Conservation (phyloP, 2,329 filamentous ascomycete genomes). For the Cercospora zeae-maydis region DNA sequence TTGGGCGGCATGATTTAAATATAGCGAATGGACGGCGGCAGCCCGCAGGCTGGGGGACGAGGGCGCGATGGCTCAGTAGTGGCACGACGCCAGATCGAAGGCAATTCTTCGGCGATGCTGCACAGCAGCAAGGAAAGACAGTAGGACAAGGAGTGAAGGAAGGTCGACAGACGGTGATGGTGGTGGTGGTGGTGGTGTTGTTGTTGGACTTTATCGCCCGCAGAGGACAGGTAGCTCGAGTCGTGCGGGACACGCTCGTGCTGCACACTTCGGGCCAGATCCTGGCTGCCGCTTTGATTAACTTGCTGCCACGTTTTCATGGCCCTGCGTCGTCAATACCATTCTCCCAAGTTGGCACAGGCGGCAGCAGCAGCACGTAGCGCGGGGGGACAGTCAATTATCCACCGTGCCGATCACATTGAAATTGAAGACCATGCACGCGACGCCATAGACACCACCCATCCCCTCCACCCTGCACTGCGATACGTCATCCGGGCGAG, state of each 20-base stretch:
- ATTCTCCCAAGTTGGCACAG: not conserved
- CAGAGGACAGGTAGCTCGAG: not conserved
- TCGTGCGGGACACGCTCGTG: not conserved
- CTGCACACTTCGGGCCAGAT: not conserved
- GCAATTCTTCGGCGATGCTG: not conserved
- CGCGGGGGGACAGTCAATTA: not conserved
- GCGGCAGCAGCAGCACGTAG: not conserved
- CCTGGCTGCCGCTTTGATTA: not conserved
- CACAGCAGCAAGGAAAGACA: not conserved
- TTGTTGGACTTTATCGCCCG: not conserved
- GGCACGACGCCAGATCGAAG: not conserved
- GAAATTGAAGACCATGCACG: not conserved
- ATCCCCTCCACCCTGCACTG: not conserved
- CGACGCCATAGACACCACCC: not conserved
- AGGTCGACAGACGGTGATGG: not conserved
- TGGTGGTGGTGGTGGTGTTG: not conserved
- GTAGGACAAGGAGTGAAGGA: not conserved
- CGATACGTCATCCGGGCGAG: conserved; percentile 5
- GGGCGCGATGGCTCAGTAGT: conserved; percentile 7
- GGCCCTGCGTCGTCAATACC: not conserved
- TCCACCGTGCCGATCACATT: not conserved
- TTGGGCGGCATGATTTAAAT: conserved; percentile 70
- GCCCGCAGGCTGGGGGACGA: conserved; percentile 22
- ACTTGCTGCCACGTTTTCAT: conserved; percentile 3
- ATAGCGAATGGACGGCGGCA: conserved; percentile 10